These are phyloP conservation scores for Styphnolobium japonicum DNA, from an alignment of 306 rosid genomes.

Conservation along the genomic window DNA sequence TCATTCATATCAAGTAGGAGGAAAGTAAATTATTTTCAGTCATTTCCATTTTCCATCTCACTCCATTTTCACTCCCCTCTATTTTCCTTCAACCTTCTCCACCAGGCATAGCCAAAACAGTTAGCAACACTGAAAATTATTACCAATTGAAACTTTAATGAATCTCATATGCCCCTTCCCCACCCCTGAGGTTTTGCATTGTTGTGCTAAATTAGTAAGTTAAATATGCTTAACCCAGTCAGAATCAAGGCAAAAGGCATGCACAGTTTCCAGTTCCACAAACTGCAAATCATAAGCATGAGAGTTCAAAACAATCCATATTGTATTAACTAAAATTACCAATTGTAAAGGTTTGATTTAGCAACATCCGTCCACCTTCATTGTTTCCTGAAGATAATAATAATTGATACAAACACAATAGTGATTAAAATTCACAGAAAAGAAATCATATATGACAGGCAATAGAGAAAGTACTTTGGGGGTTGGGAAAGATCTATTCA, in stretches of 20 bases:
- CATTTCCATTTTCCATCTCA: not conserved
- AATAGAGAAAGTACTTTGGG: not conserved
- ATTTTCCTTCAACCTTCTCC: not conserved
- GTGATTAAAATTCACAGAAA: constrained; percentile 12
- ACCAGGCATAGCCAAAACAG: not conserved
- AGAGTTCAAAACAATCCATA: not conserved
- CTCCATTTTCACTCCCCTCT: not conserved
- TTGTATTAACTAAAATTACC: constrained; percentile 49
- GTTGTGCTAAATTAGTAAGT: not conserved
- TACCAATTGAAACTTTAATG: not conserved
- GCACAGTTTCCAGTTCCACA: constrained; percentile 7
- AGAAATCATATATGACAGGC: constrained; percentile 2
- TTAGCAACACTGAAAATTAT: not conserved
- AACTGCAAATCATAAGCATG: constrained; percentile 10
- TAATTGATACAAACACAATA: constrained; percentile 11
- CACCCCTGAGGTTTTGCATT: not conserved
- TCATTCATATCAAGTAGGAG: not conserved
- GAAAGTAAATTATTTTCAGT: not conserved
- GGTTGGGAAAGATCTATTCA: not conserved
- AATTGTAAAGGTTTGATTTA: constrained; percentile 92
- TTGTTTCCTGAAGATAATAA: constrained; percentile 72
- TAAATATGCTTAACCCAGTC: not conserved
- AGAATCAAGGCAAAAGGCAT: not conserved
- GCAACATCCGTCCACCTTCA: constrained; percentile 70
- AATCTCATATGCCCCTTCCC: not conserved